phyloP scores from a whole-genome alignment of 192 early-diverging fungal genomes.

The Thamnidium elegans region DNA sequence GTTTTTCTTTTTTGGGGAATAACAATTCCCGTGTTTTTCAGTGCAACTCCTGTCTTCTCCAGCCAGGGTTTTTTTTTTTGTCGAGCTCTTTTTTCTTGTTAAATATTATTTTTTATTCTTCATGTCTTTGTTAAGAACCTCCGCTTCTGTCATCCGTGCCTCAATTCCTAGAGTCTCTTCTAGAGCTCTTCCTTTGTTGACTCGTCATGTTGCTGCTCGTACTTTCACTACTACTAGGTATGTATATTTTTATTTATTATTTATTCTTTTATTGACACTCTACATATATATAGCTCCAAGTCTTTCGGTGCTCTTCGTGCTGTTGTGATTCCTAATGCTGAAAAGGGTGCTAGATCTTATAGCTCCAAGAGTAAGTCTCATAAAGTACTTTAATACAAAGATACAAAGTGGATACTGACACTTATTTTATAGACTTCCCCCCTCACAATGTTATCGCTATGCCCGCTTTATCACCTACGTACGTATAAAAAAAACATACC shows the following conservation, averaged over 20 bases:
- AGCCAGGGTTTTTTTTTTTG: too few species aligned
- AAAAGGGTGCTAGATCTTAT: slow-evolving; percentile 44
- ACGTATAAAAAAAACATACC: neutral
- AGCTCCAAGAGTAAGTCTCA: slow-evolving; percentile 46
- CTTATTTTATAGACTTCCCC: slow-evolving; percentile 53
- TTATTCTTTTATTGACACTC: neutral
- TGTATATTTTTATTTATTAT: neutral
- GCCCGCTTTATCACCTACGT: slow-evolving; percentile 95
- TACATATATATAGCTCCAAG: neutral
- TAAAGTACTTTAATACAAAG: too few species aligned
- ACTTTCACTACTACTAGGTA: slow-evolving; percentile 39
- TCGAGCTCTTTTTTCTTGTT: too few species aligned
- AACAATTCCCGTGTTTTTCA: too few species aligned
- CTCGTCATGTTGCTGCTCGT: slow-evolving; percentile 32
- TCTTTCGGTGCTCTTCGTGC: slow-evolving; percentile 40
- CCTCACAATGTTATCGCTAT: slow-evolving; percentile 83
- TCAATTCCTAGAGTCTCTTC: slow-evolving; percentile 14
- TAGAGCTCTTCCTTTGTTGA: slow-evolving; percentile 23
- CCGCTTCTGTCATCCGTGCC: slow-evolving; percentile 10
- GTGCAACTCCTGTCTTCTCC: too few species aligned
- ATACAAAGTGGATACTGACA: neutral
- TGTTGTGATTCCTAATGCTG: slow-evolving; percentile 28
- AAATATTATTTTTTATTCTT: too few species aligned
- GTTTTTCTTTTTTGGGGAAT: too few species aligned
- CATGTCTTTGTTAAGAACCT: slow-evolving; percentile 8